A percentile compares a stretch with the other conserved stretches of the same genome.
Evolutionary conservation across 352 stramenopile genomes (phyloP).

Genomic region (Phytophthora tubulina): DNA sequence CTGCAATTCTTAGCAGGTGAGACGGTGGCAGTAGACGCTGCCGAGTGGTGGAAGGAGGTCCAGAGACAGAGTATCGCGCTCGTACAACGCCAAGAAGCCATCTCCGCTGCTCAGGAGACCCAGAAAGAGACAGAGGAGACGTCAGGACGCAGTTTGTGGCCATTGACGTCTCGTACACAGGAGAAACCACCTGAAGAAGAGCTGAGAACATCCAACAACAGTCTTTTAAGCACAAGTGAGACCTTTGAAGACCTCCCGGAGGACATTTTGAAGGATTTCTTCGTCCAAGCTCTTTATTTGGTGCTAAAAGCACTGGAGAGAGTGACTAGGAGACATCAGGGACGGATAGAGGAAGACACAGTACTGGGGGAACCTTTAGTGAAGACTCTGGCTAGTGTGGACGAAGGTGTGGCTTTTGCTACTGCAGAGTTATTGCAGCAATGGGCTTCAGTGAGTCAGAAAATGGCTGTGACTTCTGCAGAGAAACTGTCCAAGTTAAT

Average conservation of each 20-base stretch:
- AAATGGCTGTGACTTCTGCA: constrained; percentile 16
- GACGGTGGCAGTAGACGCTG: constrained; percentile 44
- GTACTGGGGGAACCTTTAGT: constrained; percentile 5
- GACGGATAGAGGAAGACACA: constrained; percentile 7
- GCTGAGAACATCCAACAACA: neutral
- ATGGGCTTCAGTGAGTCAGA: constrained; percentile 38
- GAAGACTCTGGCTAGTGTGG: constrained; percentile 30
- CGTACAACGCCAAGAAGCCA: constrained; percentile 16
- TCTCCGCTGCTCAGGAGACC: neutral
- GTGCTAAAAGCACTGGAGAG: constrained; percentile 34
- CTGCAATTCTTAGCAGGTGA: constrained; percentile 46
- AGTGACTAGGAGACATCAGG: constrained; percentile 11
- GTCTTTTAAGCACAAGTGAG: constrained; percentile 1
- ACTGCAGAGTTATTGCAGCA: constrained; percentile 40
- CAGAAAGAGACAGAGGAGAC: constrained; percentile 4
- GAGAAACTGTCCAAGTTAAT: constrained; percentile 29
- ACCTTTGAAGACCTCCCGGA: constrained; percentile 31
- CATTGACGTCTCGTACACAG: constrained; percentile 15
- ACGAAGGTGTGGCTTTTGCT: constrained; percentile 42
- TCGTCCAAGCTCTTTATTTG: constrained; percentile 35
- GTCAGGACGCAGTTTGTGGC: constrained; percentile 20
- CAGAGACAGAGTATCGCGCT: constrained; percentile 40
- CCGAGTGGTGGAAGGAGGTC: constrained; percentile 58
- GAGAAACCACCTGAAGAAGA: constrained; percentile 3
- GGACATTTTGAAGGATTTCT: constrained; percentile 21